These are phyloP conservation scores for Ambrosiella xylebori DNA, from an alignment of 2,329 filamentous ascomycete species.

Conservation along the genomic window DNA sequence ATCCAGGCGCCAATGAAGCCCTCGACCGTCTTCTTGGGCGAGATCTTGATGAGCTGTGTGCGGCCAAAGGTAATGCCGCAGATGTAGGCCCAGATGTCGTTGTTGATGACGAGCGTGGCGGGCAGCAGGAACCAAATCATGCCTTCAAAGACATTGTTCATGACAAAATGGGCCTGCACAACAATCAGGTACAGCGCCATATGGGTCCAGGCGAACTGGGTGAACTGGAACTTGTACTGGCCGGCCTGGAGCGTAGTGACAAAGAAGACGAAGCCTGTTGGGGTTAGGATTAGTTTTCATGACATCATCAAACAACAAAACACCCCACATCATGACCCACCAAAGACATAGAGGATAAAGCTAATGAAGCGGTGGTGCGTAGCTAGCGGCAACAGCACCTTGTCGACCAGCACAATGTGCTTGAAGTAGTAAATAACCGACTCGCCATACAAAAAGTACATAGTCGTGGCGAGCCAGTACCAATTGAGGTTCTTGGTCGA, in stretches of 20 bases:
- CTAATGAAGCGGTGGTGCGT: slow-evolving; percentile 98
- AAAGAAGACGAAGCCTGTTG: slow-evolving; percentile 86
- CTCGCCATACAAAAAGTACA: slow-evolving; percentile 98
- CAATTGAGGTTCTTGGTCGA: slow-evolving; percentile 96
- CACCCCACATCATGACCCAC: slow-evolving; percentile 32
- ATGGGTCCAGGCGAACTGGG: slow-evolving; percentile 97
- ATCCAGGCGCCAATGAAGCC: slow-evolving; percentile 94
- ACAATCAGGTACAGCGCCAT: slow-evolving; percentile 98
- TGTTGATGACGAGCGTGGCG: slow-evolving; percentile 86
- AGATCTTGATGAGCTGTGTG: slow-evolving; percentile 93
- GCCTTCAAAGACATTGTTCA: slow-evolving; percentile 99
- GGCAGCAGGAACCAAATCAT: slow-evolving; percentile 99
- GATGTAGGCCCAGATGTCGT: slow-evolving; percentile 96
- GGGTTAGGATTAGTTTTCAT: not conserved
- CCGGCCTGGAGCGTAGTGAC: slow-evolving; percentile 87
- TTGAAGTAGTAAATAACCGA: slow-evolving; percentile 99
- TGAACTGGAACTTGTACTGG: slow-evolving; percentile 97
- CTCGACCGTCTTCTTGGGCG: slow-evolving; percentile 97
- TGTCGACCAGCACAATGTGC: slow-evolving; percentile 90
- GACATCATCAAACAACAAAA: not conserved
- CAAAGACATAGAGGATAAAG: slow-evolving; percentile 94
- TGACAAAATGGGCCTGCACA: slow-evolving; percentile 95
- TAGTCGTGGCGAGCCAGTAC: slow-evolving; percentile 97
- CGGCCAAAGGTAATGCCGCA: slow-evolving; percentile 94
- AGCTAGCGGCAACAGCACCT: slow-evolving; percentile 77